A percentile compares a stretch with the other conserved stretches of the same genome.
phyloP scores from a whole-genome alignment of 1,284 basidiomycete genomes.

The Golubevia pallescens region DNA sequence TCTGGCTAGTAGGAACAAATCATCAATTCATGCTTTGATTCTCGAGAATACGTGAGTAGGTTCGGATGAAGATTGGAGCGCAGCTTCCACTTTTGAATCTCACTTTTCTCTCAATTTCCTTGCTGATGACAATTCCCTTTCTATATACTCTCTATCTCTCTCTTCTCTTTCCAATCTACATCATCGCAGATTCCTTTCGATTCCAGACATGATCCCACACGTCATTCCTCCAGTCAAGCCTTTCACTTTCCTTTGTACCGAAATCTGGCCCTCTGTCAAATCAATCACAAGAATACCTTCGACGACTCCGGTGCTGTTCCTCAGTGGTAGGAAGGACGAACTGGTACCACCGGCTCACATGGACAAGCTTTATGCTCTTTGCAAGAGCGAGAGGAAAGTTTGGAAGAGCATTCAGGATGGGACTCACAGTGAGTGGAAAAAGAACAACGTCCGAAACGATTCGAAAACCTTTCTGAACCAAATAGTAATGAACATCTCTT shows the following conservation, averaged over 20 bases:
- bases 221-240: conserved; percentile 79
- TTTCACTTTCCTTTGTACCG: conserved; percentile 81
- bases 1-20: conserved; percentile 81
- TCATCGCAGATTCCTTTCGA: conserved; percentile 39
- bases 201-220: conserved; percentile 64
- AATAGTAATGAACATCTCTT: not conserved
- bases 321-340: conserved; percentile 79
- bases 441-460: too few relatives aligned
- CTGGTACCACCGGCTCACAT: conserved; percentile 86
- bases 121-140: not conserved
- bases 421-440: conserved; percentile 74
- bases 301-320: conserved; percentile 80
- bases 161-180: not conserved
- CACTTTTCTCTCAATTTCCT: too few relatives aligned
- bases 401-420: conserved; percentile 69
- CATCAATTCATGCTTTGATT: conserved; percentile 78
- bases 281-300: conserved; percentile 75
- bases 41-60: conserved; percentile 75
- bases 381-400: conserved; percentile 67
- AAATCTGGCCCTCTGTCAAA: conserved; percentile 84
- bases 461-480: not conserved
- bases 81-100: not conserved
- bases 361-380: conserved; percentile 75
- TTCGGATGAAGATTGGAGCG: not conserved
- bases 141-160: not conserved